A percentile compares a stretch with the other conserved stretches of the same genome.
Conservation (phyloP, 106 monocot species). For the Platanthera guangdongensis region DNA sequence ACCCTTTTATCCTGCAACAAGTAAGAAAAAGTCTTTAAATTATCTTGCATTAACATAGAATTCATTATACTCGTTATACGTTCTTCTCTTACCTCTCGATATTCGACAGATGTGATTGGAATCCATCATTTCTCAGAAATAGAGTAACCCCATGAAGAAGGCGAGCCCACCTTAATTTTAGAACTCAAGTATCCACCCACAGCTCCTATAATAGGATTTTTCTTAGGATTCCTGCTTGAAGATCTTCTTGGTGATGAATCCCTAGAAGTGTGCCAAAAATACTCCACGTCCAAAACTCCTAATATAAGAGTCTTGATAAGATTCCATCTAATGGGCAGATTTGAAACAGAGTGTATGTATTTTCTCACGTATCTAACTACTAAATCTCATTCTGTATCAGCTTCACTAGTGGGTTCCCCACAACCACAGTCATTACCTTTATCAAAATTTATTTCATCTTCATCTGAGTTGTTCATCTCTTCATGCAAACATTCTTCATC, state of each 20-base stretch:
- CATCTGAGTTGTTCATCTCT: conserved; percentile 19
- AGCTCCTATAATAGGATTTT: conserved; percentile 61
- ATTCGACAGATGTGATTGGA: conserved; percentile 62
- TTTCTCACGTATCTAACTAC: not conserved
- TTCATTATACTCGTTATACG: too few relatives aligned
- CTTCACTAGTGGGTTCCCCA: conserved; percentile 8
- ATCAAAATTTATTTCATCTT: not conserved
- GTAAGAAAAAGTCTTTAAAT: not conserved
- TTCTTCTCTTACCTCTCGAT: conserved; percentile 45
- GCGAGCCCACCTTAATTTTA: conserved; percentile 1
- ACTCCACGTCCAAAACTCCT: conserved; percentile 76
- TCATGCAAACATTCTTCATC: conserved; percentile 34
- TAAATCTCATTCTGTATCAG: not conserved
- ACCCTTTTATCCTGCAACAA: conserved; percentile 41
- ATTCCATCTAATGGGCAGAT: too few relatives aligned
- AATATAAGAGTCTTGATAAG: conserved; percentile 35
- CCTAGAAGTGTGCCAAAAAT: conserved; percentile 40
- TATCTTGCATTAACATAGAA: not conserved
- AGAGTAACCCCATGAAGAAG: not conserved
- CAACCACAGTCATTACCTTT: conserved; percentile 25
- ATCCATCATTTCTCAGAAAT: conserved; percentile 32
- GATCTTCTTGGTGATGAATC: conserved; percentile 53
- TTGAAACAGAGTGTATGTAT: too few relatives aligned
- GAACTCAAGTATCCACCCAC: conserved; percentile 64
- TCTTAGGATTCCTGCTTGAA: conserved; percentile 46